Evolutionary conservation across 2,329 filamentous ascomycete species (phyloP).

Genomic region (Rutstroemia sp.): DNA sequence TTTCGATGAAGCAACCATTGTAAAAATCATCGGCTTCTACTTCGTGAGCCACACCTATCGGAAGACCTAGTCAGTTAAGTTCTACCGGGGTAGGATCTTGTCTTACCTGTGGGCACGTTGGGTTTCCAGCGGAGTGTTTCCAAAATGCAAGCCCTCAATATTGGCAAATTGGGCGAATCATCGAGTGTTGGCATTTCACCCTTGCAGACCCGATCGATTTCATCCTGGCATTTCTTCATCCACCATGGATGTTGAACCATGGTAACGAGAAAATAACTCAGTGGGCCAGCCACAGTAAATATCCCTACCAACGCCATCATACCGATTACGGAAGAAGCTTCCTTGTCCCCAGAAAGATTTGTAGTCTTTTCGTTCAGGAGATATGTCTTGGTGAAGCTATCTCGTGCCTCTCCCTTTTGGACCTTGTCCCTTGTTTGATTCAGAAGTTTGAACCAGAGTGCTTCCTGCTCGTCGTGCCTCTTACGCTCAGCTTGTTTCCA

Average conservation of each 20-base stretch:
- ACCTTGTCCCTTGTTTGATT: background rate
- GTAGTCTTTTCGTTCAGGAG: background rate
- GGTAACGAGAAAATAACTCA: constrained; percentile 1
- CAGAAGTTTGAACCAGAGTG: background rate
- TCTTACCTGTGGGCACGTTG: constrained; percentile 32
- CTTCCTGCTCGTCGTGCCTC: background rate
- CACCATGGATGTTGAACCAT: constrained; percentile 11
- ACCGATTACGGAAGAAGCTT: constrained; percentile 13
- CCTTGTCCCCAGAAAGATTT: constrained; percentile 19
- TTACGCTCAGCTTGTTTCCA: background rate
- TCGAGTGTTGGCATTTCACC: constrained; percentile 39
- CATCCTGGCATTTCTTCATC: constrained; percentile 25
- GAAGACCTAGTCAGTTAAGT: background rate
- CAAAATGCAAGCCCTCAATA: constrained; percentile 38
- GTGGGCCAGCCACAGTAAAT: background rate
- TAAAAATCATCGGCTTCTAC: constrained; percentile 48
- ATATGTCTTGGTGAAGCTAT: background rate
- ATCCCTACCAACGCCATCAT: background rate
- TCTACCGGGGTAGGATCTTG: background rate
- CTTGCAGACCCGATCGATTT: constrained; percentile 42
- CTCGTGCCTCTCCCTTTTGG: background rate
- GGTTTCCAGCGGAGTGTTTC: constrained; percentile 40
- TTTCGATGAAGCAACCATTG: constrained; percentile 11
- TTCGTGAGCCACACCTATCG: constrained; percentile 42
- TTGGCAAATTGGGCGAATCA: constrained; percentile 37